Conservation (phyloP, 106 monocot genomes). For the Dendrobium catenatum region DNA sequence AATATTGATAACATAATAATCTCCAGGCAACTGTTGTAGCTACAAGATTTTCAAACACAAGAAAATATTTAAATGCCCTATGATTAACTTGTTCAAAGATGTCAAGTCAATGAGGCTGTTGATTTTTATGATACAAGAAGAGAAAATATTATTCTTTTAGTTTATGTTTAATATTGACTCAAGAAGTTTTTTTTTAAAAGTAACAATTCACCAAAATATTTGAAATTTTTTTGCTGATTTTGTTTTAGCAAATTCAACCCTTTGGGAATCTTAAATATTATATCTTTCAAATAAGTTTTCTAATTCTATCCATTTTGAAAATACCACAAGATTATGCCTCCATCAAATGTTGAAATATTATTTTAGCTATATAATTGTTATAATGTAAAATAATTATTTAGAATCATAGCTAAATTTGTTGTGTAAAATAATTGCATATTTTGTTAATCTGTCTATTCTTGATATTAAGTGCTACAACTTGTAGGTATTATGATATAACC, state of each 20-base stretch:
- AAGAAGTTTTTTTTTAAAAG: not conserved
- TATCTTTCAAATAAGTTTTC: not conserved
- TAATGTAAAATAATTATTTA: not conserved
- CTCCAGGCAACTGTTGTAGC: not conserved
- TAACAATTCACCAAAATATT: not conserved
- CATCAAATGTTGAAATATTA: not conserved
- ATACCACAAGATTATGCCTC: not conserved
- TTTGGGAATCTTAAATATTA: not conserved
- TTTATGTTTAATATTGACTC: not conserved
- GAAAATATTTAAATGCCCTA: not conserved
- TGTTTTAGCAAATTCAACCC: not conserved
- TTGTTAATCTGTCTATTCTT: not conserved
- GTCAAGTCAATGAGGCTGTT: not conserved
- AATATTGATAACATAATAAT: not conserved
- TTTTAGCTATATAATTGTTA: not conserved
- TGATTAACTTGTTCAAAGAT: not conserved
- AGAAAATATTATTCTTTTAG: not conserved
- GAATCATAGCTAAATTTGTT: not conserved
- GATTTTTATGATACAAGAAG: not conserved
- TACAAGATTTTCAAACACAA: not conserved
- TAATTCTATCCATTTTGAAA: not conserved
- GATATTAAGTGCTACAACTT: not conserved
- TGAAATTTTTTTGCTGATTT: not conserved
- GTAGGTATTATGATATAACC: not conserved
- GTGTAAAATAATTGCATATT: not conserved